phyloP scores from a whole-genome alignment of 2,329 filamentous ascomycete species.

The Paraphaeosphaeria sporulosa region DNA sequence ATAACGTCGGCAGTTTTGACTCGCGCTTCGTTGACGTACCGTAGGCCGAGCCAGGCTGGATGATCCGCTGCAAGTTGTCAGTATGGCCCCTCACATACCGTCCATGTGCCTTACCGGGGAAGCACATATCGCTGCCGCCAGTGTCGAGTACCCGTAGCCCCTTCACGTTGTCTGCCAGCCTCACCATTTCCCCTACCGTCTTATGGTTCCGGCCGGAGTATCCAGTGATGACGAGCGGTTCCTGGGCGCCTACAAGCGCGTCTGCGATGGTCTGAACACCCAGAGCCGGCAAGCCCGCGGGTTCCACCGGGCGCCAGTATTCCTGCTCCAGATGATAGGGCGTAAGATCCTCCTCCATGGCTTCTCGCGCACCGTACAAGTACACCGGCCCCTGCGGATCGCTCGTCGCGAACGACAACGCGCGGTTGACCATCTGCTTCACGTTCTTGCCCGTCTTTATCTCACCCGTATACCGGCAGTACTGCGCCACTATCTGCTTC shows the following conservation, averaged over 20 bases:
- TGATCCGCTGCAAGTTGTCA: constrained; percentile 53
- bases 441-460: constrained; percentile 85
- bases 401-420: constrained; percentile 80
- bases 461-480: constrained; percentile 83
- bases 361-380: constrained; percentile 77
- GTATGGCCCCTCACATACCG: not conserved
- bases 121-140: constrained; percentile 82
- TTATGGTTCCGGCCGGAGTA: constrained; percentile 75
- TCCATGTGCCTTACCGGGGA: constrained; percentile 60
- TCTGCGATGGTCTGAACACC: constrained; percentile 68
- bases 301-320: constrained; percentile 74
- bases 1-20: constrained; percentile 84
- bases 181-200: constrained; percentile 67
- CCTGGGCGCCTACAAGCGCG: constrained; percentile 68
- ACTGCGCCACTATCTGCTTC: constrained; percentile 80
- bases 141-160: constrained; percentile 77
- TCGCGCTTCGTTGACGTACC: constrained; percentile 75
- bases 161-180: constrained; percentile 72
- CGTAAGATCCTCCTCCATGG: constrained; percentile 82
- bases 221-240: constrained; percentile 74
- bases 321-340: constrained; percentile 65
- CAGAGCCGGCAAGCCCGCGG: constrained; percentile 65
- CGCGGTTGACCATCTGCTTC: constrained; percentile 88
- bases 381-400: constrained; percentile 84
- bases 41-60: constrained; percentile 65